These are phyloP conservation scores for Starmerella asiatica DNA, from an alignment of 805 yeast genomes.

Conservation along the genomic window DNA sequence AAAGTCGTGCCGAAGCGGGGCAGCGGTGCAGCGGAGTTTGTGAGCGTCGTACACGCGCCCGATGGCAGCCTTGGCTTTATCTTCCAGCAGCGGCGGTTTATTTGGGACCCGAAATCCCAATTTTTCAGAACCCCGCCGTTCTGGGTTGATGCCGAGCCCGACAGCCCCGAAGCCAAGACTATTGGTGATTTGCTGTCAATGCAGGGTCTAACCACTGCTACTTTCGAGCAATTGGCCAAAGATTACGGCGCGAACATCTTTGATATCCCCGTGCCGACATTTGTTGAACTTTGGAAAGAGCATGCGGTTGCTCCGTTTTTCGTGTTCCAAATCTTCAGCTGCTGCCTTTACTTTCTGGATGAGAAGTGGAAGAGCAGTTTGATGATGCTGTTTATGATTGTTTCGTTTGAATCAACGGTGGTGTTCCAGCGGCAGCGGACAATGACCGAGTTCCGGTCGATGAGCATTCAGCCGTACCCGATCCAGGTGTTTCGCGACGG, in stretches of 20 bases:
- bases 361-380: constrained; percentile 93
- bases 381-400: constrained; percentile 81
- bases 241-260: constrained; percentile 74
- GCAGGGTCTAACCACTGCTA: constrained; percentile 35
- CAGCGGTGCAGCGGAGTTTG: constrained; percentile 74
- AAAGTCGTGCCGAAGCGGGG: constrained; percentile 72
- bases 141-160: constrained; percentile 36
- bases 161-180: constrained; percentile 33
- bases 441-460: constrained; percentile 86
- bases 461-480: constrained; percentile 89
- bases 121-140: constrained; percentile 74
- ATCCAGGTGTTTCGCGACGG: constrained; percentile 58
- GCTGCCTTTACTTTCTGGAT: constrained; percentile 90
- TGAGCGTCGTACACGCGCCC: constrained; percentile 40
- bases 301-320: constrained; percentile 98
- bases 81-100: constrained; percentile 85
- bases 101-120: constrained; percentile 42
- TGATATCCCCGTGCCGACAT: constrained; percentile 91
- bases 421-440: constrained; percentile 93
- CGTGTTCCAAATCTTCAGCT: constrained; percentile 91
- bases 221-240: constrained; percentile 31
- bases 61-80: constrained; percentile 55
- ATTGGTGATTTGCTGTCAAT: constrained; percentile 43
- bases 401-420: constrained; percentile 84
- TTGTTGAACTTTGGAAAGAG: constrained; percentile 79